phyloP scores from a whole-genome alignment of 2,329 filamentous ascomycete genomes.

The Botryotinia narcissicola region DNA sequence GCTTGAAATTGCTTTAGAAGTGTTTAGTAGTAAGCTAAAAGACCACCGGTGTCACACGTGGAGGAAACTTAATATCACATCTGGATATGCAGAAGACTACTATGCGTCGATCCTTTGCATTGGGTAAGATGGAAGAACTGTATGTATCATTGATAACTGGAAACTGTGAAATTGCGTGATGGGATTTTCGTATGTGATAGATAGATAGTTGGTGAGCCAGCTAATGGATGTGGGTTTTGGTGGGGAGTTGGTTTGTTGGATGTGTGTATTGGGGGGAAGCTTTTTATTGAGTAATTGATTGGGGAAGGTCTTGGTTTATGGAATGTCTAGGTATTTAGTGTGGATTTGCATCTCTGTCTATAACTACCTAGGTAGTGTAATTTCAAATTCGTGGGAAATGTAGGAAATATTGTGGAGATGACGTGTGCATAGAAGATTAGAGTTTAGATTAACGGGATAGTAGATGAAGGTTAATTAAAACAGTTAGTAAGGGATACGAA shows the following conservation, averaged over 20 bases:
- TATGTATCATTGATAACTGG: too few relatives aligned
- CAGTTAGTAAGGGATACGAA: not conserved
- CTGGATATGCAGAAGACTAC: not conserved
- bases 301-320: not conserved
- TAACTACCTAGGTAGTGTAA: too few relatives aligned
- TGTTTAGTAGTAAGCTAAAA: not conserved
- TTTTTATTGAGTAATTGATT: not conserved
- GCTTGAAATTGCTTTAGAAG: not conserved
- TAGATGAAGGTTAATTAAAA: not conserved
- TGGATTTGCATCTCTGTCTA: not conserved
- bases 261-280: not conserved
- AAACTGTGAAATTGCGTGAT: not conserved
- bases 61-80: not conserved
- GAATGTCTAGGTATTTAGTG: too few relatives aligned
- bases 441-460: too few relatives aligned
- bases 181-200: not conserved
- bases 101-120: not conserved
- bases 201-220: too few relatives aligned
- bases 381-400: not conserved
- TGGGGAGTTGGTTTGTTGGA: too few relatives aligned
- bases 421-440: not conserved
- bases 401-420: not conserved
- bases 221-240: not conserved
- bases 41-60: accelerated
- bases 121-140: accelerated